Conservation (phyloP, 2,329 filamentous ascomycete genomes). For the Alternaria angustiovoidea region DNA sequence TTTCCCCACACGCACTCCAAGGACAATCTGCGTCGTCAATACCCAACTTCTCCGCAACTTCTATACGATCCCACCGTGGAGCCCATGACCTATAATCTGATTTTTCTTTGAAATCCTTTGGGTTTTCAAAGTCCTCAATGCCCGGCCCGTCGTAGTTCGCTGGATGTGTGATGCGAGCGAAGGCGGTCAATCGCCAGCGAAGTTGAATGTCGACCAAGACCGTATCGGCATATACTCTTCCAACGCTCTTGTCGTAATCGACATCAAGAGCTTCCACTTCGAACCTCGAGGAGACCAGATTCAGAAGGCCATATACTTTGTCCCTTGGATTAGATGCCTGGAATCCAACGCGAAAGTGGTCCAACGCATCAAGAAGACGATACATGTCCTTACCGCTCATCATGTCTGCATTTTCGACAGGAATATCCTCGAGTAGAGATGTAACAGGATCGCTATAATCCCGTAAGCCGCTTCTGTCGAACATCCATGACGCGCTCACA, state of each 20-base stretch:
- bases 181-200: neutral
- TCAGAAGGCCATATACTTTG: too few relatives aligned
- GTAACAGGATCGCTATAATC: too few relatives aligned
- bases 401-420: too few relatives aligned
- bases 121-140: accelerated
- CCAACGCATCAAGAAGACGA: too few relatives aligned
- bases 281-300: accelerated
- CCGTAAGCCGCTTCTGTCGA: accelerated
- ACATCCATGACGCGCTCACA: too few relatives aligned
- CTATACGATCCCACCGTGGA: neutral
- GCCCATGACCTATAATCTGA: neutral
- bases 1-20: neutral
- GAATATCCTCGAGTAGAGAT: too few relatives aligned
- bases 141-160: neutral
- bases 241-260: neutral
- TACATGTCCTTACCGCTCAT: too few relatives aligned
- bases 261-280: accelerated
- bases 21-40: neutral
- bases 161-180: neutral
- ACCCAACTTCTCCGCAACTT: neutral
- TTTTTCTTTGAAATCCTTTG: neutral
- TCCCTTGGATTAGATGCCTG: accelerated
- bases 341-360: accelerated
- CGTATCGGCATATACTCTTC: neutral
- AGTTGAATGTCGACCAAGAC: neutral